Percentiles rank a stretch among this genome's conserved stretches.
phyloP scores from a whole-genome alignment of 1,139 yeast genomes.

The Geotrichum europaeum region DNA sequence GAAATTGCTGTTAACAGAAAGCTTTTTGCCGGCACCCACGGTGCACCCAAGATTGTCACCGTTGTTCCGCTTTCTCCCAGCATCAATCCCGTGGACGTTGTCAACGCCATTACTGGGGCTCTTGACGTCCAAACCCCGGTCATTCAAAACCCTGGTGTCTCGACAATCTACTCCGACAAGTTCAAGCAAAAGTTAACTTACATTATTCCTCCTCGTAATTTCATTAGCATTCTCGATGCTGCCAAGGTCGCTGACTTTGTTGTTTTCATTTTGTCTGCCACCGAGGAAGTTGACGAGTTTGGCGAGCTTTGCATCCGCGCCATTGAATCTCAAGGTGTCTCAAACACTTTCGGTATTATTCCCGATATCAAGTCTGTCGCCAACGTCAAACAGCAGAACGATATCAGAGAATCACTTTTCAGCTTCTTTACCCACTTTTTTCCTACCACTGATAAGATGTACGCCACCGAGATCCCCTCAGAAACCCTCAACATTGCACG shows the following conservation, averaged over 20 bases:
- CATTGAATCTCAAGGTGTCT: constrained; percentile 86
- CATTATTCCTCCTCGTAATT: constrained; percentile 57
- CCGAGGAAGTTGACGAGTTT: constrained; percentile 70
- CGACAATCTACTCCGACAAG: constrained; percentile 43
- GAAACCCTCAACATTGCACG: constrained; percentile 72
- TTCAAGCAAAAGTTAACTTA: constrained; percentile 73
- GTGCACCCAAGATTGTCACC: constrained; percentile 78
- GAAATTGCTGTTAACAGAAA: constrained; percentile 45
- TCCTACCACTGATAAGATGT: constrained; percentile 76
- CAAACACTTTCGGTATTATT: constrained; percentile 73
- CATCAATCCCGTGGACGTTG: constrained; percentile 53
- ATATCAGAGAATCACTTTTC: constrained; percentile 70
- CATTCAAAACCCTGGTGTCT: constrained; percentile 35
- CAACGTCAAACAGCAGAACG: constrained; percentile 70
- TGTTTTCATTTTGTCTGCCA: constrained; percentile 78
- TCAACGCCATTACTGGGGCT: constrained; percentile 37
- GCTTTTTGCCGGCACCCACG: constrained; percentile 71
- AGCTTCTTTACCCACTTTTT: constrained; percentile 86
- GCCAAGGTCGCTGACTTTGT: constrained; percentile 87
- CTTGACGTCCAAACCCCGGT: constrained; percentile 26
- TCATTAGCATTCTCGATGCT: constrained; percentile 71
- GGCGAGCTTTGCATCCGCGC: constrained; percentile 91
- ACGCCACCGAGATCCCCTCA: constrained; percentile 56
- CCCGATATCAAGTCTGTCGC: constrained; percentile 64
- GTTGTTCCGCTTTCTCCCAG: constrained; percentile 75